Evolutionary conservation across 768 basidiomycete genomes (phyloP).

Genomic region (Suillus americanus): DNA sequence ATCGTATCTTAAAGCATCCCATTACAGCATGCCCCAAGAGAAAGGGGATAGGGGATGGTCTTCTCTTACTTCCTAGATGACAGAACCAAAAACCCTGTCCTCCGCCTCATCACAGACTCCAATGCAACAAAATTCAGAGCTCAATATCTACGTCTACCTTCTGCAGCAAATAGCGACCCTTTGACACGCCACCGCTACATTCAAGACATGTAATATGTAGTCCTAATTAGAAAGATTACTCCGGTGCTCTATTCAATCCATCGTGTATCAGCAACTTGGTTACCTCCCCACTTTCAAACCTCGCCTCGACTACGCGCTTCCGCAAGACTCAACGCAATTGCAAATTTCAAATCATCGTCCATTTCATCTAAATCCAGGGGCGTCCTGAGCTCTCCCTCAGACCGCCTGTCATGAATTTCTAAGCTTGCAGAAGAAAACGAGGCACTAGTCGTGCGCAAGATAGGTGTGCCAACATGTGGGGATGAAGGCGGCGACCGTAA

Average conservation of each 20-base stretch:
- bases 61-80: no score
- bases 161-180: background rate
- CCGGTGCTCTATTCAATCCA: background rate
- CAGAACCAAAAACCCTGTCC: no score
- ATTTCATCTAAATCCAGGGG: conserved; percentile 35
- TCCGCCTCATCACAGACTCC: background rate
- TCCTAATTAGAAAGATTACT: background rate
- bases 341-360: conserved; percentile 65
- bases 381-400: background rate
- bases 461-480: conserved; percentile 14
- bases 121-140: background rate
- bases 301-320: conserved; percentile 35
- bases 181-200: no score
- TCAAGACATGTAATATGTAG: no score
- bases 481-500: conserved; percentile 24
- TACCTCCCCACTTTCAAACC: background rate
- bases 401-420: conserved; percentile 2
- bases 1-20: no score
- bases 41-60: no score
- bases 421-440: conserved; percentile 17
- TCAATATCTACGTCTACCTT: background rate
- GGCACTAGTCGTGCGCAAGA: conserved; percentile 14
- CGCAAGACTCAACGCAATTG: conserved; percentile 68
- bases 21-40: no score
- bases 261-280: background rate